These are phyloP conservation scores for Ophiobolus disseminans DNA, from an alignment of 2,329 filamentous ascomycete species.

Conservation along the genomic window DNA sequence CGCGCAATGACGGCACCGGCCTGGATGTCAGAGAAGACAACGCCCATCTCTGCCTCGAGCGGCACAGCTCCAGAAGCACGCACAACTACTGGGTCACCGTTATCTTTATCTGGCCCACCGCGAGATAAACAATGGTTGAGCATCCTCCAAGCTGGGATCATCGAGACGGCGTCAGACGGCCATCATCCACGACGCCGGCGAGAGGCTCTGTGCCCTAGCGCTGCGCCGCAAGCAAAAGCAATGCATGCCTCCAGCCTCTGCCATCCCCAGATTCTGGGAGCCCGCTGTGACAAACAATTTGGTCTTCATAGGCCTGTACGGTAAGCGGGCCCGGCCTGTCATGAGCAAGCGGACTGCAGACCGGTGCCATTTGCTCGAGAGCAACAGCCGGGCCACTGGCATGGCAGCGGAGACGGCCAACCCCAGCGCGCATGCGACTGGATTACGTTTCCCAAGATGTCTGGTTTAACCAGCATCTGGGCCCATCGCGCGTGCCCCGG, in stretches of 20 bases:
- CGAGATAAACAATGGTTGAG: background rate
- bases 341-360: background rate
- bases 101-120: background rate
- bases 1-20: no score
- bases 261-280: constrained; percentile 10
- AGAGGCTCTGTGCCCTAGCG: constrained; percentile 12
- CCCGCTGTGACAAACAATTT: constrained; percentile 9
- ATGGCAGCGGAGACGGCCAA: constrained; percentile 10
- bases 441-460: constrained; percentile 24
- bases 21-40: no score
- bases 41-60: no score
- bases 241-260: no score
- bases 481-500: constrained; percentile 15
- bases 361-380: background rate
- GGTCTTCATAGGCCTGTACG: constrained; percentile 1
- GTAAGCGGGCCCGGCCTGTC: constrained; percentile 2
- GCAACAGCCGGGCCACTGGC: constrained; percentile 5
- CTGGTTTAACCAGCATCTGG: constrained; percentile 14
- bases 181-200: constrained; percentile 27
- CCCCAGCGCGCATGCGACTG: constrained; percentile 9
- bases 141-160: constrained; percentile 1
- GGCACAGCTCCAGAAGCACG: no score
- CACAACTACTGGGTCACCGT: no score
- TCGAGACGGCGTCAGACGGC: constrained; percentile 17
- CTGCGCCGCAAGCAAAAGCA: constrained; percentile 15